phyloP scores from a whole-genome alignment of 2,329 filamentous ascomycete species.

The Xenoacremonium recifei region DNA sequence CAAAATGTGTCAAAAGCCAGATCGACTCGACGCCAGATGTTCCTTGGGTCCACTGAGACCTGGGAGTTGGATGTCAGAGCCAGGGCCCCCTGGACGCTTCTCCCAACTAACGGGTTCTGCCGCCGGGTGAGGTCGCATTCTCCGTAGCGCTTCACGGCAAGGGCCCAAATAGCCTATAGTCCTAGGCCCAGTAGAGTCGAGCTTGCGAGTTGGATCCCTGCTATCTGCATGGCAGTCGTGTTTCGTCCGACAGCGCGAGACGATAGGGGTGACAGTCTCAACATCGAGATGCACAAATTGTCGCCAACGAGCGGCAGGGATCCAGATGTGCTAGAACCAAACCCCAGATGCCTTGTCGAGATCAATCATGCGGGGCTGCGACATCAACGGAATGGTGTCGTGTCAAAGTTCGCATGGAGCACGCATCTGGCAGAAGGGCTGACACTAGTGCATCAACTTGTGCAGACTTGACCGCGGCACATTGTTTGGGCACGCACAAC shows the following conservation, averaged over 20 bases:
- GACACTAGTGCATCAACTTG: constrained; percentile 14
- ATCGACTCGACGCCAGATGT: constrained; percentile 26
- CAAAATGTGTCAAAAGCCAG: constrained; percentile 31
- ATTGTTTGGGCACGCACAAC: constrained; percentile 4
- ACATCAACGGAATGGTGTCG: constrained; percentile 6
- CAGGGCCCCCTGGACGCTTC: constrained; percentile 21
- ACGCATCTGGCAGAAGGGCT: constrained; percentile 12
- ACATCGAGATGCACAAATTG: no score
- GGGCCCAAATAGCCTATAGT: constrained; percentile 17
- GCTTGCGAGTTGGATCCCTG: constrained; percentile 29
- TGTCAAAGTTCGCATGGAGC: constrained; percentile 23
- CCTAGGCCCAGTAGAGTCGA: constrained; percentile 32
- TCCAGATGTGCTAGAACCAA: no score
- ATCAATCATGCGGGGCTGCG: constrained; percentile 15
- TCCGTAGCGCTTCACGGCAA: constrained; percentile 14
- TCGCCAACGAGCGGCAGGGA: no score
- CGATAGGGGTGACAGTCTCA: no score
- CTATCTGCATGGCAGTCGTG: constrained; percentile 6
- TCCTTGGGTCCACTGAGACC: constrained; percentile 17
- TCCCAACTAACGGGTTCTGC: constrained; percentile 24
- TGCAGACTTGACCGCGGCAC: constrained; percentile 7
- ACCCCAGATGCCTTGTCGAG: constrained; percentile 23
- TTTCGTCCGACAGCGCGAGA: constrained; percentile 14
- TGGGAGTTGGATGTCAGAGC: constrained; percentile 16
- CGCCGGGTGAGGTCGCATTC: constrained; percentile 16